phyloP scores from a whole-genome alignment of 257 asterid species.

The Lavandula angustifolia region DNA sequence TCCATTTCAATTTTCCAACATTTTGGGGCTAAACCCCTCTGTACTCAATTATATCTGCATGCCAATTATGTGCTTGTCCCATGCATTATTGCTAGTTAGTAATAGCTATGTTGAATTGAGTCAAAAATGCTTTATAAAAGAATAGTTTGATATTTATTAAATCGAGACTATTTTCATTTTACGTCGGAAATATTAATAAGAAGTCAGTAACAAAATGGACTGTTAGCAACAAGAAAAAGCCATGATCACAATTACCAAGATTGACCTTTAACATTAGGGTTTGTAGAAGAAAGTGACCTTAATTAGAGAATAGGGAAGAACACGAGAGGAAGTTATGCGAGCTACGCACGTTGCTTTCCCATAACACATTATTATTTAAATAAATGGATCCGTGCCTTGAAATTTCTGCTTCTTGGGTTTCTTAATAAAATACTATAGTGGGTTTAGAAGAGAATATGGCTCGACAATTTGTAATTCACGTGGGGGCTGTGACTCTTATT shows the following conservation, averaged over 20 bases:
- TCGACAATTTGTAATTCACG: slow-evolving; percentile 57
- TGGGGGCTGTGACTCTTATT: slow-evolving; percentile 58
- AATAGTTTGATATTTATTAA: too few species aligned
- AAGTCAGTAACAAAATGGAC: background rate
- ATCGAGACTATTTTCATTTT: background rate
- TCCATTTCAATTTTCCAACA: slow-evolving; percentile 29
- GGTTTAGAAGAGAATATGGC: slow-evolving; percentile 41
- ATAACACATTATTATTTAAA: slow-evolving; percentile 28
- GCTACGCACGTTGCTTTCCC: slow-evolving; percentile 32
- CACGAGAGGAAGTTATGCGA: slow-evolving; percentile 45
- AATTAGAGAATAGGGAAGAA: slow-evolving; percentile 45
- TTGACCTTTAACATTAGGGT: slow-evolving; percentile 32
- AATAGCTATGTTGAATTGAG: too few species aligned
- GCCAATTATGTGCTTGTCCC: slow-evolving; percentile 21
- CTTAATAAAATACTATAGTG: slow-evolving; percentile 23
- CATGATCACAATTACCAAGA: slow-evolving; percentile 32
- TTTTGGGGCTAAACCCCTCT: slow-evolving; percentile 31
- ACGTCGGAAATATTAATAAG: background rate
- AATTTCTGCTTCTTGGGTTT: slow-evolving; percentile 37
- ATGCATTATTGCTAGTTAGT: slow-evolving; percentile 21
- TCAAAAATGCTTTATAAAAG: background rate
- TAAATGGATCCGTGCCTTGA: slow-evolving; percentile 43
- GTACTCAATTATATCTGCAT: slow-evolving; percentile 30
- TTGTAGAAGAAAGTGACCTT: slow-evolving; percentile 24
- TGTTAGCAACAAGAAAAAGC: slow-evolving; percentile 25